Evolutionary conservation across 495 filamentous ascomycete species (phyloP), one percentile per base, ranked within the genome.

Genomic region (Geoglossum glabrum): DNA sequence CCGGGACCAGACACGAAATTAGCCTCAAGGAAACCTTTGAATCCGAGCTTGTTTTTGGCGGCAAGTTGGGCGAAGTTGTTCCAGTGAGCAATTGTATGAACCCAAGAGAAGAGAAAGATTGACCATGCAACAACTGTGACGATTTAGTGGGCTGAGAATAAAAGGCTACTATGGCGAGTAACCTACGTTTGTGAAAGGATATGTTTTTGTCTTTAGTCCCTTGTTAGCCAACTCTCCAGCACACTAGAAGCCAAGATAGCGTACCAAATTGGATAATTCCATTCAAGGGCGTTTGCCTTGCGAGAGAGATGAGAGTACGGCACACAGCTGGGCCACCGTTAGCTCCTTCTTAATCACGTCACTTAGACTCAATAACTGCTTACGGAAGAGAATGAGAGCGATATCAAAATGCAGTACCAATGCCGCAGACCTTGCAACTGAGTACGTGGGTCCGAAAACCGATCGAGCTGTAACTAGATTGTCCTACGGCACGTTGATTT

Each of bases 81-180:
- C 80, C 82, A 86, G 68, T 88, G 85, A 54, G 83, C 81, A 61
- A 86, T 79, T 19, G 84, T 86, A 67, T 89, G 85, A 0, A 87
- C 76, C 79, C 79, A 86, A 21, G 83, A 84, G 67, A 84, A 90
- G 71, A 87, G 83, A 57, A 87, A 75, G 65, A 90, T 85, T 23
- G 83, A 84, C 82, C 84, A 88, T 3, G 81, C 85, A 31, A 82
- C 81, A 55, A 84, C 69, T 71, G 23, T 31, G 50, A 4, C 13
- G 23, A n/a, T 10, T 54, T 23, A 62, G 52, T 19, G 19, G 30
- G 15, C 21, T 25, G 25, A 1, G 11, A 38, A n/a, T 13, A 25
- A 30, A 45, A 2, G 6, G 8, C 40, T 34, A 34, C 26, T 11
- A 17, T 55, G 19, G 19, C 23, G 17, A 33, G 31, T 3, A 47